Base-by-base conservation (phyloP, 805 yeast genomes). In the Peterozyma xylosa region DNA sequence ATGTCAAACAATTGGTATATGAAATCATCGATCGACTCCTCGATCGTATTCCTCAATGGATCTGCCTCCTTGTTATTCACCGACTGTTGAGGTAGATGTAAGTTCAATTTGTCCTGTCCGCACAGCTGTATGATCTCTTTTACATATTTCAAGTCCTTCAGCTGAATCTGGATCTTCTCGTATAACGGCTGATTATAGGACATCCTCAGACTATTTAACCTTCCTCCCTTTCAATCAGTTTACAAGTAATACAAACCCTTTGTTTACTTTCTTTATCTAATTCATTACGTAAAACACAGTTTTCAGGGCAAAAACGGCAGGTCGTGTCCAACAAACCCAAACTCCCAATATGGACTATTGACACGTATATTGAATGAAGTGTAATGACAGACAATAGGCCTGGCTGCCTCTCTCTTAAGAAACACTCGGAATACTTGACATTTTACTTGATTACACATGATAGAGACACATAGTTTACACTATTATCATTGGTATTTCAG, bases 1-100 rank as follows among this genome's bases (percentile, higher is more conserved):
- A 71, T 59, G 36, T 81, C 86, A 55, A 86, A 78, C 17, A 76
- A 66, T 9, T 71, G 73, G 37, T 67, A 59, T 3, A 82, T 56
- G 50, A 71, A 76, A 41, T 68, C 68, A 34, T 71, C 67, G 29
- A 80, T 60, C 17, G 64, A 55, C 16, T 55, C 53, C 21, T 69
- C 60, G 3, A 78, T 80, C 43, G 68, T 63, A 16, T 55, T 52
- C 47, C 69, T 68, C 47, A 78, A 59, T 1, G 76, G 73, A 52
- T 76, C 82, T 18, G 57, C 60, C 33, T 59, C 60, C 42, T 57
- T 57, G 18, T 59, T 53, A 18, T 52, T 41, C n/a, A 50, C 59
- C 5, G 56, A 48, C 11, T 55, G 56, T 11, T 45, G 45, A 5
- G 73, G 83, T 16, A 80, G 58, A 54, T 75, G 75, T 27, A 70